These are phyloP conservation scores for Usnea hakonensis DNA, from an alignment of 495 filamentous ascomycete species.

Conservation along the genomic window DNA sequence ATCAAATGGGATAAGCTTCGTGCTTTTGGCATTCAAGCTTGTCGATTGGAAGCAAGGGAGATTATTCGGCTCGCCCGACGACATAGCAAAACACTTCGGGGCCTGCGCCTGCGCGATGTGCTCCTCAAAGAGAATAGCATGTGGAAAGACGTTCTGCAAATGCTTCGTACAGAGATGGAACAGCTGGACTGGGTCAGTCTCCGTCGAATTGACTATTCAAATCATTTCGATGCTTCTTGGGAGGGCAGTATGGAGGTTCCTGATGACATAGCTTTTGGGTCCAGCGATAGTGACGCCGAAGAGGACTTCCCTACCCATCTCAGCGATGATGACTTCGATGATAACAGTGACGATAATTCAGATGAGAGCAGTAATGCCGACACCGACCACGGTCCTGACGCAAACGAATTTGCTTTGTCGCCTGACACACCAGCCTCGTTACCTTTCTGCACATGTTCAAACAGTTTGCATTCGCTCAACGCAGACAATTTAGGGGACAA, in stretches of 20 bases:
- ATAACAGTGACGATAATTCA: constrained; percentile 20
- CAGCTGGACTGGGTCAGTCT: constrained; percentile 53
- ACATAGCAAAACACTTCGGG: constrained; percentile 48
- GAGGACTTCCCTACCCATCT: constrained; percentile 22
- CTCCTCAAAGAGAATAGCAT: constrained; percentile 49
- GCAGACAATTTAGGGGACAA: constrained; percentile 52
- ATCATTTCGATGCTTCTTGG: constrained; percentile 44
- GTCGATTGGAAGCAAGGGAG: constrained; percentile 53
- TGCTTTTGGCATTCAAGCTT: constrained; percentile 58
- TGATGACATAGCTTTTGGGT: constrained; percentile 34
- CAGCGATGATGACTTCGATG: constrained; percentile 12
- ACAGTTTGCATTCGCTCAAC: constrained; percentile 18
- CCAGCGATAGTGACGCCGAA: constrained; percentile 32
- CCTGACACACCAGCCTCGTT: constrained; percentile 38
- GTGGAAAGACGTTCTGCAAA: constrained; percentile 54
- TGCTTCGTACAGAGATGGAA: constrained; percentile 51
- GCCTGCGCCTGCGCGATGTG: constrained; percentile 50
- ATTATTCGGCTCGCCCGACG: constrained; percentile 50
- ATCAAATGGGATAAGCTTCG: constrained; percentile 53
- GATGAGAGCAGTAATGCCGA: constrained; percentile 25
- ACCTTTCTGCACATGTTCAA: constrained; percentile 42
- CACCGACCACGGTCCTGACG: constrained; percentile 30
- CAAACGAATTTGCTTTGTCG: constrained; percentile 32
- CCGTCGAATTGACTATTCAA: constrained; percentile 52
- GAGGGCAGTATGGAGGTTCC: constrained; percentile 36